Evolutionary conservation across 75 land plant genomes (phyloP), one percentile per base, ranked within the genome.

Genomic region (Selaginella moellendorffii): DNA sequence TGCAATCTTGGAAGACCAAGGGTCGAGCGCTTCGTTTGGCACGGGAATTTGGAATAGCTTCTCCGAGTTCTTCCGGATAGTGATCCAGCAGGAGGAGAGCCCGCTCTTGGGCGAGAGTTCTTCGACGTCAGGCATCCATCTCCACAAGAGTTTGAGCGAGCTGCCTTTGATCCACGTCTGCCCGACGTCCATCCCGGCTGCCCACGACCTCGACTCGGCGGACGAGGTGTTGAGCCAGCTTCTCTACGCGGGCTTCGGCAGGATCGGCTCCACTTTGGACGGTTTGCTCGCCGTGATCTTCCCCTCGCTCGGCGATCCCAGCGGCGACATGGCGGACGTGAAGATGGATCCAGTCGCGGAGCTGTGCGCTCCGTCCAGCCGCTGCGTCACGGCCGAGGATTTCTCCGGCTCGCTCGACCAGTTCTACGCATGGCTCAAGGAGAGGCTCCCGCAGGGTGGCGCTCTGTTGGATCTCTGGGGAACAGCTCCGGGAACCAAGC

Each of bases 401-500:
- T 36, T 36, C 46, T 5, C 10, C 14, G 46, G 46, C 10, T 67
- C 80, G 31, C 80, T 77, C 0, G 81, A 77, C 21, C 76, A 81
- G 54, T 80, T 90, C 30, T 73, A 81, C 29, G 68, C 62, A 22
- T 90, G 87, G 86, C 80, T 90, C 42, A 53, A 24, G 8, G 83
- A 87, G 0, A 75, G 91, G n/a, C 68, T 90, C 25, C 79, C 78
- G 0, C 36, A 80, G 1, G 78, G 70, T 24, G 30, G 53, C 28
- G 21, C 74, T 2, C 69, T 76, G 14, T 66, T 92, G 68, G 61
- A 65, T 29, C 60, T 73, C 8, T 93, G 98, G 98, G 98, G 98
- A 24, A 58, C 69, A 53, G 70, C 67, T 5, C 87, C 96, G 2
- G 90, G 96, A 26, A 87, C 95, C 63, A 93, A 93, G 70, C 78